Evolutionary conservation across 345 rosid genomes (phyloP).

Genomic region (Citropsis articulata): DNA sequence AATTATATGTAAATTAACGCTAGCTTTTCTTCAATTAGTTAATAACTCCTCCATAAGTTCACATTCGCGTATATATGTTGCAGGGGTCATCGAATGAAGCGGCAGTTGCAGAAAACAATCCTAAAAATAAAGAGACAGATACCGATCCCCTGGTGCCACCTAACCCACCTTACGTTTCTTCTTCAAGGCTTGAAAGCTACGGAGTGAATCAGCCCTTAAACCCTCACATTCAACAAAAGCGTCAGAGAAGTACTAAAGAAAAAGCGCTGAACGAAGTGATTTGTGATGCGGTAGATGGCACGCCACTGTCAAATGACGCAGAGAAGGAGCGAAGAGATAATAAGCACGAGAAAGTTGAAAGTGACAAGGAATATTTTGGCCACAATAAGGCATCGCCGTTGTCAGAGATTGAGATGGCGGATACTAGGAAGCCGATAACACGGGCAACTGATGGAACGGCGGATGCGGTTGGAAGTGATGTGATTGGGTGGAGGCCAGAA

Average conservation of each 20-base stretch:
- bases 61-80: background rate
- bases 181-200: conserved; percentile 40
- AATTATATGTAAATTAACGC: background rate
- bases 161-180: conserved; percentile 36
- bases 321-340: conserved; percentile 20
- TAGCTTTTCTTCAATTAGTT: background rate
- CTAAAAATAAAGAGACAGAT: conserved; percentile 8
- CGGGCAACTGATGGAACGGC: conserved; percentile 62
- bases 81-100: conserved; percentile 35
- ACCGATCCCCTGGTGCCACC: conserved; percentile 41
- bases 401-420: conserved; percentile 59
- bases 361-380: conserved; percentile 42
- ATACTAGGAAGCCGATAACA: conserved; percentile 74
- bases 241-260: conserved; percentile 8
- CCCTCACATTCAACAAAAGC: conserved; percentile 49
- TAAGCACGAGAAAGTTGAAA: conserved; percentile 20
- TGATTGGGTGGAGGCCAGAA: conserved; percentile 66
- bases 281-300: conserved; percentile 61
- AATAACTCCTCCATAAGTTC: background rate
- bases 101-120: conserved; percentile 22
- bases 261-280: conserved; percentile 20
- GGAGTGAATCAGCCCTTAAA: conserved; percentile 44
- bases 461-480: conserved; percentile 25
- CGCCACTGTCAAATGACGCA: conserved; percentile 38
- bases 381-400: conserved; percentile 72